phyloP scores from a whole-genome alignment of 2,329 filamentous ascomycete genomes.

The Myriosclerotinia curreyana region DNA sequence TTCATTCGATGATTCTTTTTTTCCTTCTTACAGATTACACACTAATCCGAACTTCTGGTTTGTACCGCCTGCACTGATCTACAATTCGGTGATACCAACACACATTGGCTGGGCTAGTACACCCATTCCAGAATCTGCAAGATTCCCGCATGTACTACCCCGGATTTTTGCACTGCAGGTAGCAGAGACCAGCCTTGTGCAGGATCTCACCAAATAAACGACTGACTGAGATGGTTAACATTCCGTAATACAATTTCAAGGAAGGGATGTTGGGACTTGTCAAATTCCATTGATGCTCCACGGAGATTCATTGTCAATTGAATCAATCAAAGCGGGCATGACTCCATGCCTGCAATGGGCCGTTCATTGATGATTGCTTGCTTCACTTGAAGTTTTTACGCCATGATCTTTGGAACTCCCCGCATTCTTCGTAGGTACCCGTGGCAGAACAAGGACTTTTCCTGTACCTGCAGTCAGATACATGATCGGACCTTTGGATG shows the following conservation, averaged over 20 bases:
- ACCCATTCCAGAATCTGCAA: constrained; percentile 26
- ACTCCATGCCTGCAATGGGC: constrained; percentile 18
- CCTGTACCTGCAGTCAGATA: constrained; percentile 4
- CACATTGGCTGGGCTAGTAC: constrained; percentile 8
- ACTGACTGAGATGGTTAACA: constrained; percentile 13
- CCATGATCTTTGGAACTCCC: constrained; percentile 14
- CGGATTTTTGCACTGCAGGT: constrained; percentile 23
- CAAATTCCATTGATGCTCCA: not conserved
- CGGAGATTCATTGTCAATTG: constrained; percentile 13
- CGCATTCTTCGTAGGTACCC: constrained; percentile 7
- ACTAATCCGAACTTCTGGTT: constrained; percentile 19
- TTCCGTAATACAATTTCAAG: not conserved
- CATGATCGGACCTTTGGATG: constrained; percentile 6
- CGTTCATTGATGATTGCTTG: constrained; percentile 18
- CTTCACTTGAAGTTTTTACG: constrained; percentile 19
- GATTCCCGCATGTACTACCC: constrained; percentile 23
- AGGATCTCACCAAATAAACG: constrained; percentile 24
- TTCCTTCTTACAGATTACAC: not conserved
- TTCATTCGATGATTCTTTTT: constrained; percentile 8
- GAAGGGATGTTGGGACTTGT: constrained; percentile 6
- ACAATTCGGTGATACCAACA: constrained; percentile 4
- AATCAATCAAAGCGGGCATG: constrained; percentile 11
- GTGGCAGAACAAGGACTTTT: constrained; percentile 6
- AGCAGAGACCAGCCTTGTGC: constrained; percentile 23
- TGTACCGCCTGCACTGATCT: constrained; percentile 19